A percentile compares a stretch with the other conserved stretches of the same genome.
phyloP scores from a whole-genome alignment of 805 yeast species.

The Ogataea haglerorum region DNA sequence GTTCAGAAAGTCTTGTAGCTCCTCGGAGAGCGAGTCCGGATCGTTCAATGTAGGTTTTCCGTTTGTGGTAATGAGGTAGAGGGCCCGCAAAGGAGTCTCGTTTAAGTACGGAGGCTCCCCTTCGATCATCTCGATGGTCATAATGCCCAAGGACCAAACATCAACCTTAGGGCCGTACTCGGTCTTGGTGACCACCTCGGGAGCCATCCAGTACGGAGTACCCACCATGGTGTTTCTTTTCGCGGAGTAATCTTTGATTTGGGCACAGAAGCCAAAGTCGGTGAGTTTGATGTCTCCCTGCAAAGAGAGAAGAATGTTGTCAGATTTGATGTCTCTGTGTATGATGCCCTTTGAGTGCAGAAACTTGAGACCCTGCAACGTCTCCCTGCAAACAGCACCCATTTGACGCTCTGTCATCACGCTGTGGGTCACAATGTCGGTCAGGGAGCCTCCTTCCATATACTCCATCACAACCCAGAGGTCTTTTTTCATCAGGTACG shows the following conservation, averaged over 20 bases:
- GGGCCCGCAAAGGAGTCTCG: slow-evolving; percentile 74
- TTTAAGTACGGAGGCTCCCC: slow-evolving; percentile 82
- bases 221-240: slow-evolving; percentile 87
- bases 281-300: slow-evolving; percentile 90
- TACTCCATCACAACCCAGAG: slow-evolving; percentile 99
- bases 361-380: slow-evolving; percentile 79
- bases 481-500: slow-evolving; percentile 71
- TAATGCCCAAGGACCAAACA: slow-evolving; percentile 79
- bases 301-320: slow-evolving; percentile 79
- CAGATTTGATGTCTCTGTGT: slow-evolving; percentile 95
- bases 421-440: slow-evolving; percentile 90
- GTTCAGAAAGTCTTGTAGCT: slow-evolving; percentile 65
- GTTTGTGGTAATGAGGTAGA: slow-evolving; percentile 72
- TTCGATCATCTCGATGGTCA: slow-evolving; percentile 86
- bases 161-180: slow-evolving; percentile 82
- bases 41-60: slow-evolving; percentile 73
- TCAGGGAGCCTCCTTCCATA: slow-evolving; percentile 97
- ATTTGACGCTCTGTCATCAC: slow-evolving; percentile 91
- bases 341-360: slow-evolving; percentile 90
- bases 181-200: slow-evolving; percentile 76
- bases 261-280: slow-evolving; percentile 76
- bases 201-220: slow-evolving; percentile 91
- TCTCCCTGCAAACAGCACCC: slow-evolving; percentile 91
- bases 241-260: slow-evolving; percentile 65
- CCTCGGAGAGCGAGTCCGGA: slow-evolving; percentile 70